phyloP scores from a whole-genome alignment of 768 basidiomycete species.

The Tremella yokohamensis region DNA sequence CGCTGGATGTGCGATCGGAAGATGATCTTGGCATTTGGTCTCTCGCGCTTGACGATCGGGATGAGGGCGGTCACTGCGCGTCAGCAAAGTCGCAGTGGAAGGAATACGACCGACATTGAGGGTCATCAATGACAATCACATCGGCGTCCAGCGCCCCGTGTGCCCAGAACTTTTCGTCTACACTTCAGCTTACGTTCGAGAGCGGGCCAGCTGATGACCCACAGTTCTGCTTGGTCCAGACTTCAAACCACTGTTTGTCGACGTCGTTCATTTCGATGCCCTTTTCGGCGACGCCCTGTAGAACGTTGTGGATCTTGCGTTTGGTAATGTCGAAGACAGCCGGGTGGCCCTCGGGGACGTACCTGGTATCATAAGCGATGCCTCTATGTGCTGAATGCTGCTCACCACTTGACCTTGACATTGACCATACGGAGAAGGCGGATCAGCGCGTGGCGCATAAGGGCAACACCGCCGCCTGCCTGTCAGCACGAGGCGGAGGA shows the following conservation, averaged over 20 bases:
- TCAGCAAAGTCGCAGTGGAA: constrained; percentile 1
- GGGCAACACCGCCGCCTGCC: constrained; percentile 76
- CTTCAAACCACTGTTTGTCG: constrained; percentile 63
- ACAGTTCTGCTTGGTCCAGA: constrained; percentile 77
- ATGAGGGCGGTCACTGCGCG: constrained; percentile 75
- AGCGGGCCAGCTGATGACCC: constrained; percentile 12
- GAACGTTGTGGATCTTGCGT: constrained; percentile 52
- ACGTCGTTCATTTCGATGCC: constrained; percentile 72
- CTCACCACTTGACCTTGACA: constrained; percentile 37
- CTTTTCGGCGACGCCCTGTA: constrained; percentile 84
- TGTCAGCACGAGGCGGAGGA: constrained; percentile 3
- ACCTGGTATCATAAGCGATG: too few relatives aligned
- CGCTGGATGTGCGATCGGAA: constrained; percentile 94
- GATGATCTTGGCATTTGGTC: constrained; percentile 80
- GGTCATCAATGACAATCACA: constrained; percentile 74
- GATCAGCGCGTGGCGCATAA: constrained; percentile 94
- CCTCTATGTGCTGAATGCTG: too few relatives aligned
- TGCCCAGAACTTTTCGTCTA: constrained; percentile 67
- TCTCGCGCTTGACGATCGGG: constrained; percentile 79
- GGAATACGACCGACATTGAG: constrained; percentile 43
- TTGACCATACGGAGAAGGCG: constrained; percentile 61
- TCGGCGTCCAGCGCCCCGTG: constrained; percentile 70
- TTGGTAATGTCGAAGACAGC: constrained; percentile 82
- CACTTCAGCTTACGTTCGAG: constrained; percentile 7
- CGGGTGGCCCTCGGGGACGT: constrained; percentile 60